Evolutionary conservation across 352 stramenopile species (phyloP).

Genomic region (Phytopythium mirpurense): DNA sequence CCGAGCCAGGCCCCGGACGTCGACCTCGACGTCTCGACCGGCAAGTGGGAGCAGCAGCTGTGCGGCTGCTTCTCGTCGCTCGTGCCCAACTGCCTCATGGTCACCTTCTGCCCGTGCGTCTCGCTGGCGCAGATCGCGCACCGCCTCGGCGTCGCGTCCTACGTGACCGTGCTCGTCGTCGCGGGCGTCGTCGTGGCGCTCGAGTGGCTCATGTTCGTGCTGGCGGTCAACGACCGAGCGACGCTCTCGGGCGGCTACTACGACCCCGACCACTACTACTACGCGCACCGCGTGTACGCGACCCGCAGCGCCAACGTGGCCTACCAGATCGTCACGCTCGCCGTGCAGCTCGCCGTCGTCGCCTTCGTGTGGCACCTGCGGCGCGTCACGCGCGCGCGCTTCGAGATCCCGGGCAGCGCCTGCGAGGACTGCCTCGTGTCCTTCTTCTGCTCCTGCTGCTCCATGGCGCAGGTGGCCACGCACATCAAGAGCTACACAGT

Average conservation of each 20-base stretch:
- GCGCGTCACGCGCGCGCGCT: slow-evolving; percentile 21
- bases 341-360: slow-evolving; percentile 11
- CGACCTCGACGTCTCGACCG: not conserved
- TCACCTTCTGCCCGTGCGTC: slow-evolving; percentile 34
- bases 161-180: slow-evolving; percentile 1
- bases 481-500: slow-evolving; percentile 54
- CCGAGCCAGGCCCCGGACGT: not conserved
- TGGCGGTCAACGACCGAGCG: not conserved
- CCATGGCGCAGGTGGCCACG: slow-evolving; percentile 43
- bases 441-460: slow-evolving; percentile 32
- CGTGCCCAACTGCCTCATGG: slow-evolving; percentile 49
- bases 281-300: slow-evolving; percentile 1
- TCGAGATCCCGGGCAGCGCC: slow-evolving; percentile 31
- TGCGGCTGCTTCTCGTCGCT: slow-evolving; percentile 31
- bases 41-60: slow-evolving; percentile 22
- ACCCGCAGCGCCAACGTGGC: slow-evolving; percentile 1
- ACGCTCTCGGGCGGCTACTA: not conserved
- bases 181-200: not conserved
- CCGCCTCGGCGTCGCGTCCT: slow-evolving; percentile 19
- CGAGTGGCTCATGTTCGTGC: slow-evolving; percentile 16
- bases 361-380: slow-evolving; percentile 27
- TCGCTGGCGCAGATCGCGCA: slow-evolving; percentile 30
- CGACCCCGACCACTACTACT: slow-evolving; percentile 7
- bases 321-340: not conserved
- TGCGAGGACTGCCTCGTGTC: slow-evolving; percentile 22